phyloP scores from a whole-genome alignment of 495 filamentous ascomycete genomes.

The Copromyces sp. region DNA sequence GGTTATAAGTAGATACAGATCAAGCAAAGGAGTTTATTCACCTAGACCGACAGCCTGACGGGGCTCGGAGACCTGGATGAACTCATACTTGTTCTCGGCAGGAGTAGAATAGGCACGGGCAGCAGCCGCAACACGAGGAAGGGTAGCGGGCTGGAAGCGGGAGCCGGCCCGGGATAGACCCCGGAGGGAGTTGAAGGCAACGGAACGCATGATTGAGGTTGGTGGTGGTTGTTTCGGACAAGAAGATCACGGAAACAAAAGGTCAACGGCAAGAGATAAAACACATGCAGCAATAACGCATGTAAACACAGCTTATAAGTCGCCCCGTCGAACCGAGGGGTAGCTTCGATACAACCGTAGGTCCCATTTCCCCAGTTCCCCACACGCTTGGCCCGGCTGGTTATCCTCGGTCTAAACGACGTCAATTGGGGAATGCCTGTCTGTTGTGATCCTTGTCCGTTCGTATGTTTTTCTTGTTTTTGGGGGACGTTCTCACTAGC shows the following conservation, averaged over 20 bases:
- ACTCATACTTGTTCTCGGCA: slow-evolving; percentile 52
- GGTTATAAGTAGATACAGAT: no score
- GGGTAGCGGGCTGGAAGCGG: slow-evolving; percentile 35
- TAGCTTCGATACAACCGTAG: neutral
- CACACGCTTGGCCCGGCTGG: neutral
- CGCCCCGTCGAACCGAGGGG: neutral
- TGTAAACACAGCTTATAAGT: neutral
- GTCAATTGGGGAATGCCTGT: slow-evolving; percentile 1
- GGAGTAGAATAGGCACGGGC: slow-evolving; percentile 9
- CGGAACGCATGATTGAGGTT: neutral
- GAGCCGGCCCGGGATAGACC: slow-evolving; percentile 49
- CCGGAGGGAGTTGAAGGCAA: slow-evolving; percentile 46
- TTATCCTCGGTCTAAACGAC: neutral
- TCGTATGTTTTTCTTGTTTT: neutral
- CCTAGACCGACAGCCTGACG: slow-evolving; percentile 83
- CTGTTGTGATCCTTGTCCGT: neutral
- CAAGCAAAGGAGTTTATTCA: slow-evolving; percentile 26
- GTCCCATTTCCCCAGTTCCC: neutral
- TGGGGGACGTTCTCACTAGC: neutral
- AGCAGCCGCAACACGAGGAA: slow-evolving; percentile 43
- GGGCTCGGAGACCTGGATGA: slow-evolving; percentile 69
- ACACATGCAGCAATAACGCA: neutral
- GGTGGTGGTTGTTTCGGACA: neutral
- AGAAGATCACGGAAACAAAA: neutral
- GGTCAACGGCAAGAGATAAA: neutral